phyloP scores from a whole-genome alignment of 192 early-diverging fungal genomes.

The Coemansia sp. region DNA sequence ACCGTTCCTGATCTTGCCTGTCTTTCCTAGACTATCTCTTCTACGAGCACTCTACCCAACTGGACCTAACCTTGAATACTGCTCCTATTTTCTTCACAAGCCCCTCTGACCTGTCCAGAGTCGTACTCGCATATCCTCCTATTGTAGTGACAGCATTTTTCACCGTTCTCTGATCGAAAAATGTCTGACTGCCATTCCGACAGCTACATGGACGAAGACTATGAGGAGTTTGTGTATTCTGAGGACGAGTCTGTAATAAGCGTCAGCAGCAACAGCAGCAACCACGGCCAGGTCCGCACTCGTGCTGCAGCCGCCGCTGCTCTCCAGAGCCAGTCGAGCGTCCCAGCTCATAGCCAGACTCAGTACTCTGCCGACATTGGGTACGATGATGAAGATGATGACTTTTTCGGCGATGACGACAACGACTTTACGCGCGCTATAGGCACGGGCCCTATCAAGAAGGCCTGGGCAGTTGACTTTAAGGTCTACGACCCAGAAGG shows the following conservation, averaged over 20 bases:
- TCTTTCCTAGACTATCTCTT: not conserved
- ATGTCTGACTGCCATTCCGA: conserved; percentile 42
- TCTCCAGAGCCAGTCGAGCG: not conserved
- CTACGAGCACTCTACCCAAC: not conserved
- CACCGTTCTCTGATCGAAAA: conserved; percentile 1
- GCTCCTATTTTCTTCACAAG: not conserved
- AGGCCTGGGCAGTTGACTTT: conserved; percentile 54
- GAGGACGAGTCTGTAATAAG: conserved; percentile 27
- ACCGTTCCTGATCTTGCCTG: not conserved
- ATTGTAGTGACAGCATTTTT: not conserved
- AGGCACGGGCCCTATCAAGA: conserved; percentile 11
- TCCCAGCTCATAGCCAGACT: conserved; percentile 23
- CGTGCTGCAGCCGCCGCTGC: not conserved
- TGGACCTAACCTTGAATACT: not conserved
- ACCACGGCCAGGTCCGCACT: not conserved
- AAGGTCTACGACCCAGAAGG: conserved; percentile 28
- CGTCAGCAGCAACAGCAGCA: not conserved
- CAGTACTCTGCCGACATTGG: conserved; percentile 22
- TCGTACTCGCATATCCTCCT: not conserved
- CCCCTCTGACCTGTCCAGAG: not conserved
- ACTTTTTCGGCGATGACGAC: conserved; percentile 27
- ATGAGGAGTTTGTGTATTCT: conserved; percentile 40
- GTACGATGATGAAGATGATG: conserved; percentile 33
- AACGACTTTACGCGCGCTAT: conserved; percentile 39
- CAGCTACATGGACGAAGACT: conserved; percentile 46